A percentile compares a stretch with the other conserved stretches of the same genome.
phyloP scores from a whole-genome alignment of 2,329 filamentous ascomycete species.

The Aspergillus unguis region DNA sequence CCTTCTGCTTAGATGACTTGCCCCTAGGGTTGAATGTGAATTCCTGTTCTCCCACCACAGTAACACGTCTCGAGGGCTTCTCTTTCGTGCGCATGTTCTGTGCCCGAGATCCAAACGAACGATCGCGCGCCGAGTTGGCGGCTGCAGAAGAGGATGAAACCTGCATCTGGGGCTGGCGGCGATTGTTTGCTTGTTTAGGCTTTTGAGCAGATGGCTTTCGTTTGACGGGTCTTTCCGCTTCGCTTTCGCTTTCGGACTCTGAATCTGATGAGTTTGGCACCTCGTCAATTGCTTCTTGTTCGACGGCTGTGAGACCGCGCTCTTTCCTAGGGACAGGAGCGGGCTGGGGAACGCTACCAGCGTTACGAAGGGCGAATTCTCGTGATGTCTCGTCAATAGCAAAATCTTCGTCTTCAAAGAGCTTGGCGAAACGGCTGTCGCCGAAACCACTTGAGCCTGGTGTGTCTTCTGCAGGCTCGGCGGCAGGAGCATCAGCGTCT shows the following conservation, averaged over 20 bases:
- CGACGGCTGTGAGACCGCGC: conserved; percentile 59
- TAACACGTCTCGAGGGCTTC: conserved; percentile 30
- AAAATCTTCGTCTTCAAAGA: conserved; percentile 94
- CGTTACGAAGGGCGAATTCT: conserved; percentile 86
- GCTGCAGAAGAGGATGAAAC: conserved; percentile 55
- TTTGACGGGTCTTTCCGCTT: conserved; percentile 24
- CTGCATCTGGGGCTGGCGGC: conserved; percentile 53
- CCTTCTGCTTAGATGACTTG: conserved; percentile 33
- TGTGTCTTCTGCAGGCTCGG: conserved; percentile 19
- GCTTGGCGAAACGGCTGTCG: conserved; percentile 78
- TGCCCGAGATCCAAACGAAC: conserved; percentile 58
- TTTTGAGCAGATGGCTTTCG: conserved; percentile 41
- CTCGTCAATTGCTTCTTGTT: conserved; percentile 58
- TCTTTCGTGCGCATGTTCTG: conserved; percentile 41
- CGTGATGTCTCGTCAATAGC: conserved; percentile 82
- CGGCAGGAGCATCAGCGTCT: conserved; percentile 20
- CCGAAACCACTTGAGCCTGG: conserved; percentile 64
- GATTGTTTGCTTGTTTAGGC: conserved; percentile 50
- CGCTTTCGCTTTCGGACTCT: conserved; percentile 34
- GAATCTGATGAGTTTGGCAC: conserved; percentile 42
- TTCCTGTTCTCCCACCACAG: conserved; percentile 51
- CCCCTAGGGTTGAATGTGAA: conserved; percentile 58
- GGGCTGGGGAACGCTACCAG: conserved; percentile 61
- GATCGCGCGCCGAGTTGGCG: conserved; percentile 46
- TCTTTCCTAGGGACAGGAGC: conserved; percentile 30